Evolutionary conservation across 257 asterid species (phyloP), one percentile per base, ranked within the genome.

Genomic region (Nicotiana attenuata): DNA sequence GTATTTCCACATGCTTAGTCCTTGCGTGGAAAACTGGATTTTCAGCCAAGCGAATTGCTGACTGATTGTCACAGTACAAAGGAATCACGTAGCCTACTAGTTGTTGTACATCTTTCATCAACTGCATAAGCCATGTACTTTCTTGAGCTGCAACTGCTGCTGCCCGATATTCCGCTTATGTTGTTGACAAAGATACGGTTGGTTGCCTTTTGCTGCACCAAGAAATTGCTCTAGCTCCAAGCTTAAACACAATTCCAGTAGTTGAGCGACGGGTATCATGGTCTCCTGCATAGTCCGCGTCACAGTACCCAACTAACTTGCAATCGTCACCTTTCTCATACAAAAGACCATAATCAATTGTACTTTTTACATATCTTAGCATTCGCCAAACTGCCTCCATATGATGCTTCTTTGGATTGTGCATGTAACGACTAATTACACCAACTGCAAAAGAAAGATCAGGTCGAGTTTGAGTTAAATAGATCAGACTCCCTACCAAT

Each of bases 401-500:
- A 26, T 80, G 77, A 1, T 55, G 63, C 45, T 61, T 64, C 63
- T n/a, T 80, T 20, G 77, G 77, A 45, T 10, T 61, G 26, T 45
- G 50, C 76, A 80, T 64, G 13, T 61, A 61, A 3, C 57, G 47
- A 68, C 80, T 81, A 67, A 67, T 31, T 8, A 50, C 22, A 50
- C 33, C 20, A 67, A 81, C 29, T 10, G 59, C 55, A 19, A 11
- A 66, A 28, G 80, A 66, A 10, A 53, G 2, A 53, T 50, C 31
- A 64, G 55, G 65, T 0, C 77, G 64, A 4, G 75, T 79, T 5
- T 11, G 55, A 50, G 55, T 50, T 50, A 50, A 50, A 50, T 50
- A 61, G 16, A 16, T 55, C 60, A 16, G 47, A 47, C 56, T 66
- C 22, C 83, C 83, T 6, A 81, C 67, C 78, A 81, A 52, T 28